Percentiles rank a stretch among this genome's conserved stretches.
These are phyloP conservation scores for Rutidosis leptorrhynchoides DNA, from an alignment of 129 eudicot genomes.

Conservation along the genomic window DNA sequence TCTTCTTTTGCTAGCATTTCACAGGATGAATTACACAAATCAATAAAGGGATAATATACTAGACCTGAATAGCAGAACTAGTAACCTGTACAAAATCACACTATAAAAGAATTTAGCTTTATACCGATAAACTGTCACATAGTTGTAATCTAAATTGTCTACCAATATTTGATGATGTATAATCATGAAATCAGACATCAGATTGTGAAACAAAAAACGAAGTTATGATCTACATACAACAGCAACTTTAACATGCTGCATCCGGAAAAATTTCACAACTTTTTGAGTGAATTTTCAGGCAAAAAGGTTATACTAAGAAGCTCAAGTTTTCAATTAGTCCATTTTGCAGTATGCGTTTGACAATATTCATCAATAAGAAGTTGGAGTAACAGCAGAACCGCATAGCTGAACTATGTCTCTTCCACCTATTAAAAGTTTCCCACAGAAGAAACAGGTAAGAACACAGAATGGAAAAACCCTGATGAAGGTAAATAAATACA, in stretches of 20 bases:
- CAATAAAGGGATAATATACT: not conserved
- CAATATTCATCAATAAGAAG: not conserved
- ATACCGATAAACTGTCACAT: not conserved
- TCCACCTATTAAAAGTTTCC: not conserved
- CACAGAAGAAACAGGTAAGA: not conserved
- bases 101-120: not conserved
- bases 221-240: slow-evolving; percentile 11
- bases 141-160: not conserved
- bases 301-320: not conserved
- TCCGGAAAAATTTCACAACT: not conserved
- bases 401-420: not conserved
- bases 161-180: not conserved
- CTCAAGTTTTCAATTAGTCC: slow-evolving; percentile 16
- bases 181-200: not conserved
- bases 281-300: not conserved
- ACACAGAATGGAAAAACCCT: not conserved
- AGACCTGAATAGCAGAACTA: not conserved
- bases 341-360: not conserved
- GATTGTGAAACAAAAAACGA: not conserved
- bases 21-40: not conserved
- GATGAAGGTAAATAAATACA: not conserved
- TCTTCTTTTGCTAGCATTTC: not conserved
- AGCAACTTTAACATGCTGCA: not conserved
- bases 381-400: not conserved
- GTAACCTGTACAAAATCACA: not conserved